Percentiles rank a stretch among this genome's conserved stretches.
These are phyloP conservation scores for Pleomassaria siparia DNA, from an alignment of 2,329 filamentous ascomycete species.

Conservation along the genomic window DNA sequence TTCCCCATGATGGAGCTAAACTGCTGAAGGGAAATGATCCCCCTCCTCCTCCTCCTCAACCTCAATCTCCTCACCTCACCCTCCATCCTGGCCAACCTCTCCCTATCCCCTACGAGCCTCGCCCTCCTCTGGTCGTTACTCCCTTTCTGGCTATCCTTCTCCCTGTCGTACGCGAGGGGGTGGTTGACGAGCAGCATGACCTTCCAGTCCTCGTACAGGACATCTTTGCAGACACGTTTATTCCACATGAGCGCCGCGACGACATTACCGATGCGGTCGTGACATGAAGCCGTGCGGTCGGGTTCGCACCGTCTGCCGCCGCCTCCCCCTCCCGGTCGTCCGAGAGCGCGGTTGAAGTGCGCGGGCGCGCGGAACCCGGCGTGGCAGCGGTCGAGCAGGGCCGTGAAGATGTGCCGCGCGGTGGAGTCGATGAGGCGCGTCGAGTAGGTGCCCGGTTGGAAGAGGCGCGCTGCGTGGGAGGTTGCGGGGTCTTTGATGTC, in stretches of 20 bases:
- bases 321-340: too few relatives aligned
- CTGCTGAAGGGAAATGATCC: too few relatives aligned
- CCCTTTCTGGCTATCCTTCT: constrained; percentile 19
- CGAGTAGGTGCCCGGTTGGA: constrained; percentile 8
- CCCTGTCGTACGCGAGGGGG: constrained; percentile 14
- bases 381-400: constrained; percentile 15
- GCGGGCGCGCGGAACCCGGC: constrained; percentile 15
- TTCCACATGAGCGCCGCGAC: constrained; percentile 12
- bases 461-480: constrained; percentile 13
- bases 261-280: constrained; percentile 12
- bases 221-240: constrained; percentile 20
- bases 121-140: constrained; percentile 18
- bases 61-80: constrained; percentile 3
- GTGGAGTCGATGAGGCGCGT: constrained; percentile 13
- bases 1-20: too few relatives aligned
- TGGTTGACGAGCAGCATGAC: constrained; percentile 17
- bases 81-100: constrained; percentile 12
- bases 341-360: constrained; percentile 15
- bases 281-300: constrained; percentile 13
- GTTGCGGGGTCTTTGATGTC: constrained; percentile 11
- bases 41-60: not conserved
- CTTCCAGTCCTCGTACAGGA: constrained; percentile 20
- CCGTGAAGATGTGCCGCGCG: constrained; percentile 9
- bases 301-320: constrained; percentile 4
- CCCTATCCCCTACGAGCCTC: constrained; percentile 9